phyloP scores from a whole-genome alignment of 345 rosid species.

The Leavenworthia alabamica region DNA sequence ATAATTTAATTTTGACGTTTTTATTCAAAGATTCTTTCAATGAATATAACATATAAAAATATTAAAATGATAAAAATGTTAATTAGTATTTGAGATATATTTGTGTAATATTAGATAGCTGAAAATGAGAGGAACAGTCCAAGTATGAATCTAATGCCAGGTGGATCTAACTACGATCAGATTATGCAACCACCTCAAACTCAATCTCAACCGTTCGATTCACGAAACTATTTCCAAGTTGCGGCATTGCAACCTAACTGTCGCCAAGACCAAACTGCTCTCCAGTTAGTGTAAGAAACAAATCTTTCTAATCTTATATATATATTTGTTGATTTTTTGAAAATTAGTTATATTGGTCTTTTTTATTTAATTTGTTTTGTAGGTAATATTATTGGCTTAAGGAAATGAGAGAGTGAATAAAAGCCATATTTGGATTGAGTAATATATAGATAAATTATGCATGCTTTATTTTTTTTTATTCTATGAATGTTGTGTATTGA shows the following conservation, averaged over 20 bases:
- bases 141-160: slow-evolving; percentile 79
- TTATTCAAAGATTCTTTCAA: too few species aligned
- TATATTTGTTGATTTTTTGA: too few species aligned
- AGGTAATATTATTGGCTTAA: slow-evolving; percentile 26
- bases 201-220: slow-evolving; percentile 48
- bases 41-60: too few species aligned
- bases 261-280: slow-evolving; percentile 69
- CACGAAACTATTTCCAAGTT: slow-evolving; percentile 76
- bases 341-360: not conserved
- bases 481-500: too few species aligned
- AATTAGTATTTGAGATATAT: too few species aligned
- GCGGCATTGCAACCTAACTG: slow-evolving; percentile 61
- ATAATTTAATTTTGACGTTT: too few species aligned
- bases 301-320: too few species aligned
- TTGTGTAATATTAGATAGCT: slow-evolving; percentile 50
- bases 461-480: too few species aligned
- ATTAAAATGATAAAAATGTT: not conserved
- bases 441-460: too few species aligned
- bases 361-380: not conserved
- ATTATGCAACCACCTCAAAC: slow-evolving; percentile 45
- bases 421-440: too few species aligned
- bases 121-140: slow-evolving; percentile 78
- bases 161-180: slow-evolving; percentile 61
- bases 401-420: slow-evolving; percentile 17
- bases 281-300: slow-evolving; percentile 69